These are phyloP conservation scores for Aureobasidium namibiae DNA, from an alignment of 2,329 filamentous ascomycete genomes.

Conservation along the genomic window DNA sequence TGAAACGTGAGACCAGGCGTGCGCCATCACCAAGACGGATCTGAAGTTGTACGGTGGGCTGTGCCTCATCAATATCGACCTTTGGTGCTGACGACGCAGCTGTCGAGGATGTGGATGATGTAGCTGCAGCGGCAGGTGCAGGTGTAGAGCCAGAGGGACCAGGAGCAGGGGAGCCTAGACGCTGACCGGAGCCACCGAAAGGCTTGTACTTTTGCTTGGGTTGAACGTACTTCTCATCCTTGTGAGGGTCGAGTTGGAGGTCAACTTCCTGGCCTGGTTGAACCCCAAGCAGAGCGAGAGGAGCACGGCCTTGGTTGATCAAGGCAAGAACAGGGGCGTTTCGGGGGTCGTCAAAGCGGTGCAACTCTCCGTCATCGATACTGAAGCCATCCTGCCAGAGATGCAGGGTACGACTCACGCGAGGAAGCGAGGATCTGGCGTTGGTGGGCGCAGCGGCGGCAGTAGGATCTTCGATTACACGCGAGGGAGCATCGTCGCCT, in stretches of 20 bases:
- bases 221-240: slow-evolving; percentile 63
- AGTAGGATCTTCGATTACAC: slow-evolving; percentile 55
- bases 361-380: slow-evolving; percentile 71
- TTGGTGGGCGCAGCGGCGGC: slow-evolving; percentile 31
- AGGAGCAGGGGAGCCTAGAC: slow-evolving; percentile 70
- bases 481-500: slow-evolving; percentile 66
- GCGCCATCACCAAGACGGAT: slow-evolving; percentile 73
- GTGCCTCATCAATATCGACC: slow-evolving; percentile 53
- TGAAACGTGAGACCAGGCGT: slow-evolving; percentile 71
- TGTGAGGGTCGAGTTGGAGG: slow-evolving; percentile 65
- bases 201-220: slow-evolving; percentile 70
- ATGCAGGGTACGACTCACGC: slow-evolving; percentile 62
- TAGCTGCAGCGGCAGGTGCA: slow-evolving; percentile 22
- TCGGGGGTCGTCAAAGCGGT: slow-evolving; percentile 68
- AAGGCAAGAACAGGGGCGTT: slow-evolving; percentile 65
- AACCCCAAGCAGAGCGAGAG: slow-evolving; percentile 70
- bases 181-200: slow-evolving; percentile 62
- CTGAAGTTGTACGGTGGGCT: slow-evolving; percentile 62
- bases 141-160: slow-evolving; percentile 38
- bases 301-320: slow-evolving; percentile 69
- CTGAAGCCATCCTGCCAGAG: slow-evolving; percentile 81
- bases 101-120: slow-evolving; percentile 24
- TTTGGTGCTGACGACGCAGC: slow-evolving; percentile 31
- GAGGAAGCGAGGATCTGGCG: slow-evolving; percentile 21
- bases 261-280: slow-evolving; percentile 67